A percentile compares a stretch with the other conserved stretches of the same genome.
phyloP scores from a whole-genome alignment of 768 basidiomycete species.

The Podaxis sp. region DNA sequence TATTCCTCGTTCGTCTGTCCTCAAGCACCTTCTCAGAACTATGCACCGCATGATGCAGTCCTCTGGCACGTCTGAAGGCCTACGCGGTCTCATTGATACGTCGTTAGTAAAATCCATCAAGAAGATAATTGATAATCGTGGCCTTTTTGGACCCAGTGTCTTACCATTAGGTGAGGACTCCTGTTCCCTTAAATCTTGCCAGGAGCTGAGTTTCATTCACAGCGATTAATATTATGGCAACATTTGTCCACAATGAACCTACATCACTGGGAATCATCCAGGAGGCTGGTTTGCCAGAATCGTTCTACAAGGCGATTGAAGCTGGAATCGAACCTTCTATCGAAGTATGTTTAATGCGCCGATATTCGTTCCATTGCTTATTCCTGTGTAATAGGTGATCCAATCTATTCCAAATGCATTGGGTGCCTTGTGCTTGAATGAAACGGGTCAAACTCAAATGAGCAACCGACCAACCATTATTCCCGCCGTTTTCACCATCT shows the following conservation, averaged over 20 bases:
- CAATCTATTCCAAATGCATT: conserved; percentile 93
- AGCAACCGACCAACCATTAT: conserved; percentile 76
- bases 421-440: conserved; percentile 93
- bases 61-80: conserved; percentile 88
- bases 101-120: conserved; percentile 81
- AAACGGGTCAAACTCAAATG: conserved; percentile 80
- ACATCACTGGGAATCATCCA: conserved; percentile 91
- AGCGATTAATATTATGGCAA: conserved; percentile 95
- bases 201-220: conserved; percentile 3
- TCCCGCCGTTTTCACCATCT: conserved; percentile 78
- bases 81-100: conserved; percentile 91
- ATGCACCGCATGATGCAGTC: conserved; percentile 98
- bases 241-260: conserved; percentile 98
- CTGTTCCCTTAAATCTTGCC: not conserved
- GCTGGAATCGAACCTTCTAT: conserved; percentile 80
- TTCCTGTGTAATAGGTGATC: conserved; percentile 56
- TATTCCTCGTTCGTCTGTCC: conserved; percentile 68
- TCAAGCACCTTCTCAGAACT: conserved; percentile 88
- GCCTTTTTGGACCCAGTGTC: conserved; percentile 82
- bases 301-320: conserved; percentile 85
- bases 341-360: conserved; percentile 49
- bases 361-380: not conserved
- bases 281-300: conserved; percentile 84
- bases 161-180: conserved; percentile 69
- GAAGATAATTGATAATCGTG: conserved; percentile 79